Percentiles rank a stretch among this genome's conserved stretches.
Evolutionary conservation across 306 rosid genomes (phyloP).

Genomic region (Boehmeria nivea): DNA sequence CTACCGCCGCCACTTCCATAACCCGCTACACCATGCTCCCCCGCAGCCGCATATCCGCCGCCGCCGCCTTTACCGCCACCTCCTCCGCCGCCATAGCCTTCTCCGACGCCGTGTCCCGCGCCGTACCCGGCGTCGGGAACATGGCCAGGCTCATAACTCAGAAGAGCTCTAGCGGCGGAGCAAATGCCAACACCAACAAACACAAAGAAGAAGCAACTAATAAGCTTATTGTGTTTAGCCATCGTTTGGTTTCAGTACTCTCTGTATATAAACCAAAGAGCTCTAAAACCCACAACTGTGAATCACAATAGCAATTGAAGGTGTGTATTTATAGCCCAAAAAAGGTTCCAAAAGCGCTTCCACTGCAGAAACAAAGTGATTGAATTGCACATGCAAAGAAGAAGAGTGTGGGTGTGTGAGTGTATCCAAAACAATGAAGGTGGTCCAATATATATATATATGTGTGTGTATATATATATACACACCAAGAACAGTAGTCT

Average conservation of each 20-base stretch:
- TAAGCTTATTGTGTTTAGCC: conserved; percentile 24
- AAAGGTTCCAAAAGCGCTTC: conserved; percentile 16
- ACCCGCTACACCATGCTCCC: conserved; percentile 5
- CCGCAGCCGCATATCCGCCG: neutral
- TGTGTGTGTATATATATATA: too few species aligned
- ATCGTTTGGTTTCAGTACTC: conserved; percentile 9
- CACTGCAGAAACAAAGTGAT: conserved; percentile 1
- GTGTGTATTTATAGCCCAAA: conserved; percentile 28
- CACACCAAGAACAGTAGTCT: neutral
- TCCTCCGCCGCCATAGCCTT: conserved; percentile 14
- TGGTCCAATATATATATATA: neutral
- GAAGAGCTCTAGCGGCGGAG: conserved; percentile 48
- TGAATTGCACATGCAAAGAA: conserved; percentile 26
- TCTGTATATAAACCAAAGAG: neutral
- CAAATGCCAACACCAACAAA: conserved; percentile 33
- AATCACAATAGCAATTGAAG: conserved; percentile 12
- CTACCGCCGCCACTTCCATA: neutral
- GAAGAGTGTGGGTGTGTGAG: neutral
- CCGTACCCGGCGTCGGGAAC: conserved; percentile 11
- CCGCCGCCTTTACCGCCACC: conserved; percentile 6
- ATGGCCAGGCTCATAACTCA: conserved; percentile 13
- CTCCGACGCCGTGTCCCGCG: conserved; percentile 15
- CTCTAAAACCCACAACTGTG: conserved; percentile 18
- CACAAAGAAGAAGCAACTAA: conserved; percentile 23
- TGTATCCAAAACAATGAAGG: neutral